Conservation (phyloP, 2,329 filamentous ascomycete species). For the Hawksworthiomyces lignivorus region DNA sequence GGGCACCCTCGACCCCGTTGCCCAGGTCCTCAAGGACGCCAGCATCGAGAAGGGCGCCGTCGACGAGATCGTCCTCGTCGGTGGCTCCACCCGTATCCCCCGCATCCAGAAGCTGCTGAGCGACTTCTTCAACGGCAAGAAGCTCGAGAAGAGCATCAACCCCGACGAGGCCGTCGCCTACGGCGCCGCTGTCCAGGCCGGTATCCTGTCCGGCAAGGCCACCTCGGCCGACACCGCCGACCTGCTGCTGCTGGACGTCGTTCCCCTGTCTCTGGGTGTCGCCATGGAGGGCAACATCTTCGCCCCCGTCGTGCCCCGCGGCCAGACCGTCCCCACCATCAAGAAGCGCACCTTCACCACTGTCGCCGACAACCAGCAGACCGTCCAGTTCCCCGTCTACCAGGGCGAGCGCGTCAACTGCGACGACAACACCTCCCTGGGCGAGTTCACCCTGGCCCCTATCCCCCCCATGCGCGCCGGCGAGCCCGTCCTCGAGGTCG, state of each 20-base stretch:
- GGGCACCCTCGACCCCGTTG: slow-evolving; percentile 89
- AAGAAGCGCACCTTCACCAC: slow-evolving; percentile 92
- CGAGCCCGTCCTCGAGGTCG: slow-evolving; percentile 92
- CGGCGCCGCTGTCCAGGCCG: slow-evolving; percentile 96
- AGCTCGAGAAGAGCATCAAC: slow-evolving; percentile 99
- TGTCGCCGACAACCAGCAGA: slow-evolving; percentile 67
- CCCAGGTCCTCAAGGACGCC: slow-evolving; percentile 94
- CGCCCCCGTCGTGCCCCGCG: slow-evolving; percentile 80
- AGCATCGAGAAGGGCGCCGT: slow-evolving; percentile 80
- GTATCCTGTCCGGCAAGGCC: slow-evolving; percentile 97
- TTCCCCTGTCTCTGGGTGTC: slow-evolving; percentile 93
- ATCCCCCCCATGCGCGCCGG: slow-evolving; percentile 84
- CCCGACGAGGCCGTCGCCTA: slow-evolving; percentile 98
- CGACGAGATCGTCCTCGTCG: slow-evolving; percentile 97
- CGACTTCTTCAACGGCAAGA: slow-evolving; percentile 99
- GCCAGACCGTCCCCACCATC: slow-evolving; percentile 66
- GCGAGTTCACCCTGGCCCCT: slow-evolving; percentile 92
- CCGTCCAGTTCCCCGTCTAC: slow-evolving; percentile 85
- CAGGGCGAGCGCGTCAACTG: slow-evolving; percentile 98
- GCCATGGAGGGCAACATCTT: slow-evolving; percentile 99
- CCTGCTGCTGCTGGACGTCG: slow-evolving; percentile 91
- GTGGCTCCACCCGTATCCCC: slow-evolving; percentile 98
- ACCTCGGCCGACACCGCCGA: slow-evolving; percentile 90
- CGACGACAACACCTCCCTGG: slow-evolving; percentile 94
- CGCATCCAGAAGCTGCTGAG: slow-evolving; percentile 97